phyloP scores from a whole-genome alignment of 2,329 filamentous ascomycete species.

The Sphaerulina vaccinii region DNA sequence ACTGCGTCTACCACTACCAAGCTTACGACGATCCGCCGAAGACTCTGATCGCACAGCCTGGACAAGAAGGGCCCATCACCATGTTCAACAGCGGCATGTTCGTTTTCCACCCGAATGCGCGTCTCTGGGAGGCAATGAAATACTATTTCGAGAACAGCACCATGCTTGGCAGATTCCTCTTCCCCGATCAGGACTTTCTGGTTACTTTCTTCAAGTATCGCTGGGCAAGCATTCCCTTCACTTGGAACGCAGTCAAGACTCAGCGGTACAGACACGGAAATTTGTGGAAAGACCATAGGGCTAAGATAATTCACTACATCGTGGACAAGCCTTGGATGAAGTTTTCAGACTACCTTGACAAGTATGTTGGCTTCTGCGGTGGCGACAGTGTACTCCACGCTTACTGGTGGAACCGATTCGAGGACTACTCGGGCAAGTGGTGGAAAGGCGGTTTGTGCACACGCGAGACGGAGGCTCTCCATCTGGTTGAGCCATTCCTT shows the following conservation, averaged over 20 bases:
- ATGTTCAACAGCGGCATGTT: conserved; percentile 56
- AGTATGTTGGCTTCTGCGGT: not conserved
- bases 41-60: conserved; percentile 42
- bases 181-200: conserved; percentile 55
- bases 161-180: conserved; percentile 46
- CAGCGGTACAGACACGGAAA: conserved; percentile 52
- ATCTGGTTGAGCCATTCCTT: no score
- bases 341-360: not conserved
- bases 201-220: conserved; percentile 46
- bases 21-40: conserved; percentile 39
- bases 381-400: not conserved
- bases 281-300: conserved; percentile 49
- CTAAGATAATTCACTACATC: conserved; percentile 53
- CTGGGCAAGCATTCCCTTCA: conserved; percentile 50
- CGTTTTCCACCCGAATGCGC: conserved; percentile 46
- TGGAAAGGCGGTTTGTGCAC: no score
- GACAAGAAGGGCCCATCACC: not conserved
- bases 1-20: conserved; percentile 51
- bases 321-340: conserved; percentile 55
- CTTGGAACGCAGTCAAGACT: conserved; percentile 54
- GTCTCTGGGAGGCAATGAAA: conserved; percentile 44
- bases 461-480: no score
- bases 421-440: not conserved
- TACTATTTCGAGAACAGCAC: conserved; percentile 43
- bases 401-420: not conserved